Evolutionary conservation across 192 early-diverging fungal species (phyloP), one percentile per base, ranked within the genome.

Genomic region (Coemansia sp.): DNA sequence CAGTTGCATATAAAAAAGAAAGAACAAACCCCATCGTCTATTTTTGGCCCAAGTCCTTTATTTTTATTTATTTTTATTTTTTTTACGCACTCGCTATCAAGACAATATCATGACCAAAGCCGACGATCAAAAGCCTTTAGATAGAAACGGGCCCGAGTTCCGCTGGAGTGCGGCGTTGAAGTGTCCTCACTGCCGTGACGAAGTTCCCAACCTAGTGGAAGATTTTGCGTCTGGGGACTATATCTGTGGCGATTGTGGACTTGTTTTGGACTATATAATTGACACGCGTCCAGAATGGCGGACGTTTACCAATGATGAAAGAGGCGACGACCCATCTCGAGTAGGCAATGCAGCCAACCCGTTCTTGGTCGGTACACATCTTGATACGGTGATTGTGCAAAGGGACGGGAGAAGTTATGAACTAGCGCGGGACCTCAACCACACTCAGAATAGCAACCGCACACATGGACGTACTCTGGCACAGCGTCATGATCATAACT

Each of bases 261-360:
- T 97, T 12, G 93, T 99, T 6, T 86, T 99, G 13, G 95, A 96
- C 77, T 89, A 95, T 11, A 94, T 99, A 69, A 95, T 99, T 63
- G 97, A 99, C 84, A 99, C 97, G 29, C 89, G 95, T 8, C 94
- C 93, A 1, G 97, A 99, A 76, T 99, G 97, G 97, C 91, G 96
- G 51, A 79, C 77, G 3, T 84, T 84, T 76, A 74, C 77, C 18
- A 78, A 83, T 20, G 74, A 79, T 55, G 81, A 84, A 16, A 77
- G 74, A 22, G 73, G 70, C 68, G 81, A 73, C 68, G 81, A 79
- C 49, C 81, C 73, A 6, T 79, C 77, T 54, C 81, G 81, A 27
- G 81, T 84, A 16, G 81, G 81, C 29, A 72, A 70, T 44, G 77
- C 81, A 3, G 73, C 77, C 5, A 84, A 79, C 47, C 73, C 76